phyloP scores from a whole-genome alignment of 1,284 basidiomycete species.

The Bjerkandera adusta region DNA sequence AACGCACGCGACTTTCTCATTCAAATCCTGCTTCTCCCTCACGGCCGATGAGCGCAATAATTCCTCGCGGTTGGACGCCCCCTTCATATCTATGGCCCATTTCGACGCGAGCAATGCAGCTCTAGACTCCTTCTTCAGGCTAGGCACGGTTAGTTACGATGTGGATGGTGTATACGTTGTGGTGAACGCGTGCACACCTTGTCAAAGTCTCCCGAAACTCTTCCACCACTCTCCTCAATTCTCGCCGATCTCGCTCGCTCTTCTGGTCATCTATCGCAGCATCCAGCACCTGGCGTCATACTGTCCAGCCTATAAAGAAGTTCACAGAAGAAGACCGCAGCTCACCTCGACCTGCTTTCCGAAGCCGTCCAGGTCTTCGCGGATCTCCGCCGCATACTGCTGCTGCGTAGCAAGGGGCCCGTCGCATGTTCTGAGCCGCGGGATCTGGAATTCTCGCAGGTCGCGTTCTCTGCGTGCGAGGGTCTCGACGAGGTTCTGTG shows the following conservation, averaged over 20 bases:
- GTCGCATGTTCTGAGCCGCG: slow-evolving; percentile 62
- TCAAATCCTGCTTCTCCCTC: slow-evolving; percentile 41
- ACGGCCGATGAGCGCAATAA: slow-evolving; percentile 53
- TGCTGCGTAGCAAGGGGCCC: slow-evolving; percentile 72
- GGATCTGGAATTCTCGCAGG: slow-evolving; percentile 69
- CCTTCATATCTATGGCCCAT: slow-evolving; percentile 61
- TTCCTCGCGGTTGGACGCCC: slow-evolving; percentile 59
- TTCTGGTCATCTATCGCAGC: slow-evolving; percentile 66
- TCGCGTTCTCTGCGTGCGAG: slow-evolving; percentile 61
- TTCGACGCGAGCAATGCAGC: slow-evolving; percentile 70
- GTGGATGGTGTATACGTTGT: too few relatives aligned
- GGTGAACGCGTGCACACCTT: slow-evolving; percentile 40
- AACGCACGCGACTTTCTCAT: slow-evolving; percentile 59
- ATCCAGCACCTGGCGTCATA: slow-evolving; percentile 59
- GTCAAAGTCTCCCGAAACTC: slow-evolving; percentile 45
- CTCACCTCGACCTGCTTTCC: slow-evolving; percentile 69
- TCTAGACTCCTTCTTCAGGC: slow-evolving; percentile 61
- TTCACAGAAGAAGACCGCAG: slow-evolving; percentile 8
- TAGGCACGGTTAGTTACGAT: too few relatives aligned
- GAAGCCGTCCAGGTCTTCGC: slow-evolving; percentile 70
- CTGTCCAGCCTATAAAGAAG: too few relatives aligned
- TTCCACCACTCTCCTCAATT: slow-evolving; percentile 50
- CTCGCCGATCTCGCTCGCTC: slow-evolving; percentile 48
- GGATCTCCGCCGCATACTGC: slow-evolving; percentile 68
- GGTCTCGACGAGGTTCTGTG: slow-evolving; percentile 44